Evolutionary conservation across 305 asterid genomes (phyloP).

Genomic region (Fraxinus baroniana): DNA sequence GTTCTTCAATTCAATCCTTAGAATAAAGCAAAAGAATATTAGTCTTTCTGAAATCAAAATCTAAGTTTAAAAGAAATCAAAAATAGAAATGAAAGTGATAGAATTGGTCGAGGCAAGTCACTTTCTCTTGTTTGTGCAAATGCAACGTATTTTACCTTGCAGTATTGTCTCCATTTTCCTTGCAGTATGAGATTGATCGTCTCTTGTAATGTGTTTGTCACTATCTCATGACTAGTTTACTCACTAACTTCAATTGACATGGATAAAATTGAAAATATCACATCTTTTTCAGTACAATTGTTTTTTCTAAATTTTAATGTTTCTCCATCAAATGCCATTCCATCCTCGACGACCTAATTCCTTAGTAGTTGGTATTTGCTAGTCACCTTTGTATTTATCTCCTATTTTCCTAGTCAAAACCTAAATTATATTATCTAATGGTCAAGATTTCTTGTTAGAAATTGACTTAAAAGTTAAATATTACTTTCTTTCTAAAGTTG

Average conservation of each 20-base stretch:
- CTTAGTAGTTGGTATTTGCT: background rate
- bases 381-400: background rate
- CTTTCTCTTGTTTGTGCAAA: no score
- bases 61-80: no score
- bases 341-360: background rate
- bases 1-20: no score
- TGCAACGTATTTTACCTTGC: no score
- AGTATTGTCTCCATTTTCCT: no score
- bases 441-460: background rate
- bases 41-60: no score
- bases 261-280: background rate
- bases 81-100: no score
- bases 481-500: background rate
- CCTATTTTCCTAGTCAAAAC: background rate
- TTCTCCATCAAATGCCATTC: background rate
- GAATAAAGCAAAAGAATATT: no score
- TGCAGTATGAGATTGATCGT: background rate
- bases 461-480: background rate
- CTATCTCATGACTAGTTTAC: background rate
- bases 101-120: no score
- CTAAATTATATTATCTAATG: background rate
- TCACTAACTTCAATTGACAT: background rate
- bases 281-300: background rate
- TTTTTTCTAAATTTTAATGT: no score
- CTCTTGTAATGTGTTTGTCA: background rate